These are phyloP conservation scores for Elsinoe australis DNA, from an alignment of 2,329 filamentous ascomycete species.

Conservation along the genomic window DNA sequence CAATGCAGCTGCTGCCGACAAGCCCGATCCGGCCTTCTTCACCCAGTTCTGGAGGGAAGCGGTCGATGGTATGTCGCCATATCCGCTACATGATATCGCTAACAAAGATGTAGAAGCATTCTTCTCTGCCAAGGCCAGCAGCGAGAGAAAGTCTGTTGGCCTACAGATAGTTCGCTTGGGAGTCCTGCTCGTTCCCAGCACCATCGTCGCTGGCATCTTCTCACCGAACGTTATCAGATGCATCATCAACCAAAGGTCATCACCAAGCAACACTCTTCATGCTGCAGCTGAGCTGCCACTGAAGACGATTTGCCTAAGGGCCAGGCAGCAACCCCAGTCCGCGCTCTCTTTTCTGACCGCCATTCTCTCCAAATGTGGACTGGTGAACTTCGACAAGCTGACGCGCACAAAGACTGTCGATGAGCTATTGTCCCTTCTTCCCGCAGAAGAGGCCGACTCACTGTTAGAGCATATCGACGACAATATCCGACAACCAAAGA, in stretches of 20 bases:
- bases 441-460: conserved; percentile 41
- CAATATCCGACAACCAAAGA: conserved; percentile 39
- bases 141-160: conserved; percentile 85
- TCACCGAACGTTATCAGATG: conserved; percentile 75
- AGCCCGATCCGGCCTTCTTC: conserved; percentile 42
- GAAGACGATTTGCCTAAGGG: conserved; percentile 60
- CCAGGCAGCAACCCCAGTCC: conserved; percentile 53
- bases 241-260: conserved; percentile 72
- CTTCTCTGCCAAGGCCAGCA: conserved; percentile 72
- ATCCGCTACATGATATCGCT: conserved; percentile 15
- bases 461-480: conserved; percentile 48
- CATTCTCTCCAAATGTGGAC: conserved; percentile 62
- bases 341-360: conserved; percentile 55
- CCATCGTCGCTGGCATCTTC: conserved; percentile 57
- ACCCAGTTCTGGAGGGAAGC: conserved; percentile 76
- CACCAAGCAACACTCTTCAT: conserved; percentile 71
- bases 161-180: conserved; percentile 80
- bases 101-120: conserved; percentile 57
- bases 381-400: conserved; percentile 73
- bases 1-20: conserved; percentile 10
- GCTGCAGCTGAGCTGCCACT: conserved; percentile 68
- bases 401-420: conserved; percentile 83
- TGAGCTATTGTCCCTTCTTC: conserved; percentile 57
- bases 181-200: conserved; percentile 46
- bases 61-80: conserved; percentile 61